A percentile compares a stretch with the other conserved stretches of the same genome.
Conservation (phyloP, 2,329 filamentous ascomycete genomes). For the Verticillium alfalfae region DNA sequence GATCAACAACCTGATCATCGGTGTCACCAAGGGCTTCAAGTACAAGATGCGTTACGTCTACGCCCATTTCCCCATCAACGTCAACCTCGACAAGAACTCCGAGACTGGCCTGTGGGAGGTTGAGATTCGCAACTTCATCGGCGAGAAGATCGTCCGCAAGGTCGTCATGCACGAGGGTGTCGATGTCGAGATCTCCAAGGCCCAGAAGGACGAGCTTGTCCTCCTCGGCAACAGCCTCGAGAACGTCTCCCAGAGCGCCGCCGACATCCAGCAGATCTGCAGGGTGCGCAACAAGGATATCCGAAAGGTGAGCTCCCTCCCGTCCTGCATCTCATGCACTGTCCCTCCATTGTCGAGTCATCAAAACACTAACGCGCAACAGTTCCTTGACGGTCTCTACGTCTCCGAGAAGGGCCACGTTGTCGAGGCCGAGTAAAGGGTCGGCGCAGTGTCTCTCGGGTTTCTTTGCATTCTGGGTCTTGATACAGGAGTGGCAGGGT, state of each 20-base stretch:
- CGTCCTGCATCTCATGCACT: not conserved
- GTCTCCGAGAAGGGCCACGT: conserved; percentile 99
- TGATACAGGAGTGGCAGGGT: conserved; percentile 50
- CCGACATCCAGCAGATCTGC: conserved; percentile 99
- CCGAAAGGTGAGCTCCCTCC: conserved; percentile 68
- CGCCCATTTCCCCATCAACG: conserved; percentile 99
- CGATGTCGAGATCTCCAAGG: conserved; percentile 81
- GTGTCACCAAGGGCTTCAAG: conserved; percentile 98
- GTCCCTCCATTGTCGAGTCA: not conserved
- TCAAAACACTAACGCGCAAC: conserved; percentile 16
- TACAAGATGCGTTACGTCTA: conserved; percentile 99
- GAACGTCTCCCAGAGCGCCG: conserved; percentile 94
- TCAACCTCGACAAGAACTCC: conserved; percentile 94
- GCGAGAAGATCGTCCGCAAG: conserved; percentile 97
- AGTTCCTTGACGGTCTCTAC: conserved; percentile 99
- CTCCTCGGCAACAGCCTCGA: conserved; percentile 93
- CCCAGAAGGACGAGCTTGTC: conserved; percentile 96
- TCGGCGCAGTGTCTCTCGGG: conserved; percentile 5
- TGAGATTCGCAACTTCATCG: conserved; percentile 99
- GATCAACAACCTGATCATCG: conserved; percentile 98
- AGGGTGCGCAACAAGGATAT: conserved; percentile 99
- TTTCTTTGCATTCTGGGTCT: conserved; percentile 55
- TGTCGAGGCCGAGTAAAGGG: conserved; percentile 57
- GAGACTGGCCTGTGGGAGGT: conserved; percentile 86
- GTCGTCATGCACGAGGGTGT: conserved; percentile 88